These are phyloP conservation scores for Penicillium pancosmium DNA, from an alignment of 495 filamentous ascomycete genomes.

Conservation along the genomic window DNA sequence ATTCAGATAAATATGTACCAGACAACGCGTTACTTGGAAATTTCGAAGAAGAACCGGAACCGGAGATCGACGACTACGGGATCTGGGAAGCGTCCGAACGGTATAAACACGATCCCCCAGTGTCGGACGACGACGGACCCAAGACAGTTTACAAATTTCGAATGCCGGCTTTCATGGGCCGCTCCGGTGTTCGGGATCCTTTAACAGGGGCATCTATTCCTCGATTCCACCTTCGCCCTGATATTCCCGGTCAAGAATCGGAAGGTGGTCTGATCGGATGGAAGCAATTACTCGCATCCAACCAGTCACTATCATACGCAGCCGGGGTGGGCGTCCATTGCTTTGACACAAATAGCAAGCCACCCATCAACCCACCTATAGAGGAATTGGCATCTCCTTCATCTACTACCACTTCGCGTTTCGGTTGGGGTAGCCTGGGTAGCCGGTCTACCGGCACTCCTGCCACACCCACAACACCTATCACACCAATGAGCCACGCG, in stretches of 20 bases:
- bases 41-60: slow-evolving; percentile 40
- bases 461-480: slow-evolving; percentile 40
- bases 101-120: slow-evolving; percentile 25
- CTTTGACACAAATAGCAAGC: slow-evolving; percentile 35
- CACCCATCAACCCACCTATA: slow-evolving; percentile 16
- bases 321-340: slow-evolving; percentile 44
- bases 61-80: slow-evolving; percentile 42
- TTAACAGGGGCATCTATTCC: slow-evolving; percentile 41
- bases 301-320: slow-evolving; percentile 44
- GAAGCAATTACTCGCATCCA: slow-evolving; percentile 49
- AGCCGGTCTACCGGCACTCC: slow-evolving; percentile 38
- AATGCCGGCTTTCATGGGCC: slow-evolving; percentile 51
- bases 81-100: slow-evolving; percentile 35
- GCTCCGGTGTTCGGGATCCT: slow-evolving; percentile 34
- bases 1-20: slow-evolving; percentile 44
- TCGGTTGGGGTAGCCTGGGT: slow-evolving; percentile 44
- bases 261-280: slow-evolving; percentile 50
- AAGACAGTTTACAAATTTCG: slow-evolving; percentile 45
- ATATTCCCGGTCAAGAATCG: slow-evolving; percentile 45
- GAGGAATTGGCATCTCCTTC: slow-evolving; percentile 43
- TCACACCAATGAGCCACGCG: slow-evolving; percentile 36
- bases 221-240: slow-evolving; percentile 47
- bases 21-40: slow-evolving; percentile 37
- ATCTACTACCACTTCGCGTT: slow-evolving; percentile 38
- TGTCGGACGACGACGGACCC: slow-evolving; percentile 36